Evolutionary conservation across 2,329 filamentous ascomycete species (phyloP), one percentile per base, ranked within the genome.

Genomic region (Phyllosticta ampelicida): DNA sequence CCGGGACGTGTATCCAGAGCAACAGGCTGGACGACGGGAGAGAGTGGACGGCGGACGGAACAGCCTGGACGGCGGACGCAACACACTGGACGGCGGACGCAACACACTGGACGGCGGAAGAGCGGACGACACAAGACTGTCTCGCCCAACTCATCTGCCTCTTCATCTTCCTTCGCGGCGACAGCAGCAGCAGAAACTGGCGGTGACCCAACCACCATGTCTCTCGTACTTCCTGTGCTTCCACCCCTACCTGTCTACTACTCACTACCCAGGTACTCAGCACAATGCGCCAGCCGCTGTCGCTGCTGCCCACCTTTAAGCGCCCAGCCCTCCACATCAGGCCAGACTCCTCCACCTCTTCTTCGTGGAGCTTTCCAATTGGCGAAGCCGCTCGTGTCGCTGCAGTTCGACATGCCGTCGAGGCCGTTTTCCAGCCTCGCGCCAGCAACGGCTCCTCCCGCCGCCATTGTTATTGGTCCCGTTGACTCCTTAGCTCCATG

Each of bases 401-500:
- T 92, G 87, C 65, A 99, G 73, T 51, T 82, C 78, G 16, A 81
- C 75, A 0, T 94, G 92, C 29, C 30, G 44, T 57, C 55, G 55
- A 53, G 48, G 55, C 53, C 29, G 30, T 23, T 26, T 23, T 30
- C 51, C 30, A 53, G 20, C 51, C 55, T 20, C 51, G 16, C 16
- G 20, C 28, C 2, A 16, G 13, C n/a, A 16, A 20, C 20, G 20
- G 10, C 10, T 18, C 10, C 29, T 30, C 29, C 23, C 50, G 55
- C 48, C 55, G n/a, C n/a, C n/a, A n/a, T n/a, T n/a, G n/a, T n/a
- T 8, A 58, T 58, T 58, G 55, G 55, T 36, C 55, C 30, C 51
- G 28, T 13, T 30, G 36, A 16, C 36, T 44, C 36, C 13, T 23
- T 19, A 23, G 55, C 48, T 51, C 29, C 48, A n/a, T 26, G 16